Evolutionary conservation across 108 stramenopile genomes (phyloP).

Genomic region (Nitzschia sp.): DNA sequence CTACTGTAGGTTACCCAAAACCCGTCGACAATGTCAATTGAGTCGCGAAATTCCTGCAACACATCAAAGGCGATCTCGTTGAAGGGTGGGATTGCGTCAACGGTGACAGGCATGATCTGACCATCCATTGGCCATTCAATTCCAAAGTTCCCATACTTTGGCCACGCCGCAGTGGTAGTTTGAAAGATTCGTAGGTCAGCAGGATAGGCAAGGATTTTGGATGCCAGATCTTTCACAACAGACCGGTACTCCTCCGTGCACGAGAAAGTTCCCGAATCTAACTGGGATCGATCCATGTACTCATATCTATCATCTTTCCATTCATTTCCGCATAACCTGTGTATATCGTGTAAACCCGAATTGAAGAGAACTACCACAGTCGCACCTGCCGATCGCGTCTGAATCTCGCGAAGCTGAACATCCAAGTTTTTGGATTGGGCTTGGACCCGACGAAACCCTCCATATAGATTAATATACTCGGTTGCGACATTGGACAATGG

Average conservation of each 20-base stretch:
- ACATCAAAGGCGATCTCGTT: slow-evolving; percentile 61
- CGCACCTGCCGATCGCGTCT: slow-evolving; percentile 13
- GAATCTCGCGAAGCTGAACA: slow-evolving; percentile 6
- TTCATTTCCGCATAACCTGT: slow-evolving; percentile 56
- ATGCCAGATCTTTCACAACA: slow-evolving; percentile 37
- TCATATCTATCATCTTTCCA: slow-evolving; percentile 29
- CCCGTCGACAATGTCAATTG: slow-evolving; percentile 59
- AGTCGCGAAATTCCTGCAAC: slow-evolving; percentile 17
- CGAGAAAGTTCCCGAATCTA: slow-evolving; percentile 29
- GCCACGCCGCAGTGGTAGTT: slow-evolving; percentile 74
- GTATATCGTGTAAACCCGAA: slow-evolving; percentile 75
- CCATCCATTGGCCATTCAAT: slow-evolving; percentile 53
- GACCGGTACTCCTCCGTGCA: slow-evolving; percentile 52
- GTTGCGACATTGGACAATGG: slow-evolving; percentile 11
- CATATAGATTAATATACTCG: slow-evolving; percentile 15
- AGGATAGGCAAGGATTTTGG: slow-evolving; percentile 31
- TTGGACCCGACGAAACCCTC: slow-evolving; percentile 28
- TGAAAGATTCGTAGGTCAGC: slow-evolving; percentile 63
- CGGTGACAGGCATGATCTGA: slow-evolving; percentile 58
- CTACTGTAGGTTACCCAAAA: slow-evolving; percentile 73
- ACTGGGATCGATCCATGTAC: slow-evolving; percentile 20
- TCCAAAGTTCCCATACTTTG: slow-evolving; percentile 76
- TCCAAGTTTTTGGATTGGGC: slow-evolving; percentile 6
- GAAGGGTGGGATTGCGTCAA: slow-evolving; percentile 51
- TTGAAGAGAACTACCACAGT: slow-evolving; percentile 65